Percentiles rank a stretch among this genome's conserved stretches.
phyloP scores from a whole-genome alignment of 1,284 basidiomycete species.

The Rhodotorula sp. region DNA sequence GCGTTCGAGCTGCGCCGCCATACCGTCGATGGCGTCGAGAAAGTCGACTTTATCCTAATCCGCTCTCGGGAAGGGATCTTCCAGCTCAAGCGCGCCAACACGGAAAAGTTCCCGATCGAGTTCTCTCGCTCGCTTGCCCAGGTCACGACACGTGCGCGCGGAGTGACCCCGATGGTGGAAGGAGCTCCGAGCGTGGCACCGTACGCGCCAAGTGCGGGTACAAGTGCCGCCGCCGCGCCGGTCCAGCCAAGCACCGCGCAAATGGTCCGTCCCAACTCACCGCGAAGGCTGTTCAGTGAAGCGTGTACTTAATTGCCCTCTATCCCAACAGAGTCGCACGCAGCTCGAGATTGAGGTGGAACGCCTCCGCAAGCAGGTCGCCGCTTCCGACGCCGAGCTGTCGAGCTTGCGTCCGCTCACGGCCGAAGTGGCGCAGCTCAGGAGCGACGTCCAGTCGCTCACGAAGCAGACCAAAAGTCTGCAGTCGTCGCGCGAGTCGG shows the following conservation, averaged over 20 bases:
- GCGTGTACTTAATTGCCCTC: neutral
- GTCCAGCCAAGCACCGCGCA: neutral
- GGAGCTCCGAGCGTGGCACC: slow-evolving; percentile 12
- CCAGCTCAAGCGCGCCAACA: slow-evolving; percentile 28
- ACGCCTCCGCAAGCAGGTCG: slow-evolving; percentile 2
- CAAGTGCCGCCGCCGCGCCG: slow-evolving; percentile 5
- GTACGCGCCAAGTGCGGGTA: neutral
- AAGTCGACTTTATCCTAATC: slow-evolving; percentile 39
- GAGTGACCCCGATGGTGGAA: slow-evolving; percentile 22
- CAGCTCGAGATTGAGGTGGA: slow-evolving; percentile 35
- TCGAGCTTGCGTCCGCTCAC: slow-evolving; percentile 15
- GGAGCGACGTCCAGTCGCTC: slow-evolving; percentile 20
- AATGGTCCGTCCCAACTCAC: slow-evolving; percentile 14
- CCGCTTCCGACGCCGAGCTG: slow-evolving; percentile 13
- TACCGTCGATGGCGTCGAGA: slow-evolving; percentile 23
- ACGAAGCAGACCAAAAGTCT: slow-evolving; percentile 25
- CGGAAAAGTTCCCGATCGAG: slow-evolving; percentile 21
- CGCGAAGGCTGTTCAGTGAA: neutral
- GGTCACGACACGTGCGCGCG: slow-evolving; percentile 1
- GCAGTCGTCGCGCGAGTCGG: slow-evolving; percentile 30
- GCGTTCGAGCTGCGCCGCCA: slow-evolving; percentile 34
- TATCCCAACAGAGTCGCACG: slow-evolving; percentile 22
- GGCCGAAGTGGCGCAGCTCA: slow-evolving; percentile 26
- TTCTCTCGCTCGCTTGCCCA: slow-evolving; percentile 33
- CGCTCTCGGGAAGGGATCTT: slow-evolving; percentile 22